phyloP scores from a whole-genome alignment of 108 stramenopile genomes.

The Cyclotella sp. region DNA sequence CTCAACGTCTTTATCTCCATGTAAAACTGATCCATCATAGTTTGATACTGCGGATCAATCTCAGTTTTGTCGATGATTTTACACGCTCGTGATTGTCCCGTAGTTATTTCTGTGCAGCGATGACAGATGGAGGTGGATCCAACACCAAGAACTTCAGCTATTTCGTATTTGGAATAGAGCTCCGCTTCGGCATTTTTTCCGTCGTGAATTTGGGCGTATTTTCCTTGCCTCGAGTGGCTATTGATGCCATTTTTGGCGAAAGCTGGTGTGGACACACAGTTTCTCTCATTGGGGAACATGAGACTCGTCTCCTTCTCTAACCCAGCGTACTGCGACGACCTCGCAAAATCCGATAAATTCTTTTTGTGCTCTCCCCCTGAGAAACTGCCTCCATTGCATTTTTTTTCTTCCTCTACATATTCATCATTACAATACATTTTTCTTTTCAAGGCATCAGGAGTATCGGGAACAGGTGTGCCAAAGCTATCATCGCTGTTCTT shows the following conservation, averaged over 20 bases:
- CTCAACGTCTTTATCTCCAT: slow-evolving; percentile 90
- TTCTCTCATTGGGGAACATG: slow-evolving; percentile 16
- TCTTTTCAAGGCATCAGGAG: slow-evolving; percentile 54
- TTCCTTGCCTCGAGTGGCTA: slow-evolving; percentile 1
- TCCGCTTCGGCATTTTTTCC: slow-evolving; percentile 70
- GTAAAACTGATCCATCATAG: slow-evolving; percentile 95
- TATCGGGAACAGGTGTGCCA: slow-evolving; percentile 81
- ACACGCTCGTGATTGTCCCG: slow-evolving; percentile 85
- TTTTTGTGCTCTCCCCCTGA: slow-evolving; percentile 7
- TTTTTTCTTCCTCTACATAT: slow-evolving; percentile 28
- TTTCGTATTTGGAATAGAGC: slow-evolving; percentile 83
- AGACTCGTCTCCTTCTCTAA: slow-evolving; percentile 63
- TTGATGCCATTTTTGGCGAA: background rate
- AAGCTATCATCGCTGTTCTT: slow-evolving; percentile 28
- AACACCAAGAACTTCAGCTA: slow-evolving; percentile 94
- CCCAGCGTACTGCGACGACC: slow-evolving; percentile 59
- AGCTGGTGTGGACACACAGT: background rate
- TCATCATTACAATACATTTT: slow-evolving; percentile 19
- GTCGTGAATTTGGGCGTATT: slow-evolving; percentile 57
- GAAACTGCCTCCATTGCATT: slow-evolving; percentile 28
- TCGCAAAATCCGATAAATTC: slow-evolving; percentile 14
- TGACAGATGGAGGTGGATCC: slow-evolving; percentile 96
- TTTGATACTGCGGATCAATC: slow-evolving; percentile 88
- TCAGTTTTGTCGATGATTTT: slow-evolving; percentile 96
- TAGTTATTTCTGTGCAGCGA: slow-evolving; percentile 69